Evolutionary conservation across 2,329 filamentous ascomycete genomes (phyloP).

Genomic region (Stenocarpella maydis): DNA sequence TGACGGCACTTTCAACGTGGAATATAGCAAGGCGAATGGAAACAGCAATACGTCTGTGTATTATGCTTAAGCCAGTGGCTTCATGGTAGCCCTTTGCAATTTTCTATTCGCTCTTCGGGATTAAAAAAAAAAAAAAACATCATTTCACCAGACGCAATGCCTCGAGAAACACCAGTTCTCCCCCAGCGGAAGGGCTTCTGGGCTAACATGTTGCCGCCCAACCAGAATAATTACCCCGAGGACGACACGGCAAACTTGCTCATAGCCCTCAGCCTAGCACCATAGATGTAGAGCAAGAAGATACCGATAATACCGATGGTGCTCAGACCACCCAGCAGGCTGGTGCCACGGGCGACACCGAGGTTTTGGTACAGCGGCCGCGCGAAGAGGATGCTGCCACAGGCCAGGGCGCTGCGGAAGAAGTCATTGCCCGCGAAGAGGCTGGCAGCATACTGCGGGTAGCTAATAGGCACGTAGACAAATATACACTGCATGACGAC

Average conservation of each 20-base stretch:
- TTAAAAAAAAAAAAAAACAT: too few species aligned
- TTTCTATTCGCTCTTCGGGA: not conserved
- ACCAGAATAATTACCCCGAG: not conserved
- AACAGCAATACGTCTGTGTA: not conserved
- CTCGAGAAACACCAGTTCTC: not conserved
- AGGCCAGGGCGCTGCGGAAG: constrained; percentile 65
- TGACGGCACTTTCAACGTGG: not conserved
- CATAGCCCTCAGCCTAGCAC: constrained; percentile 60
- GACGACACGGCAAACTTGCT: constrained; percentile 63
- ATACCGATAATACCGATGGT: constrained; percentile 66
- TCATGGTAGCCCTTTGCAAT: not conserved
- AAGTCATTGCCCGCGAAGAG: constrained; percentile 70
- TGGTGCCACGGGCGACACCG: constrained; percentile 65
- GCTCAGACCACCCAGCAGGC: constrained; percentile 63
- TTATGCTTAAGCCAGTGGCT: not conserved
- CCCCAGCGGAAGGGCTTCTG: too few species aligned
- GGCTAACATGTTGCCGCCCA: not conserved
- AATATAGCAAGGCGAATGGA: not conserved
- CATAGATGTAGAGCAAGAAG: constrained; percentile 65
- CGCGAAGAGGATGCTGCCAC: constrained; percentile 66
- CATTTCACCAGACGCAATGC: too few species aligned
- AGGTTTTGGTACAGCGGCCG: constrained; percentile 67
- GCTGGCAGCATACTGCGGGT: constrained; percentile 64
- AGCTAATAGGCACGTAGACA: constrained; percentile 64
- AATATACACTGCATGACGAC: constrained; percentile 68